phyloP scores from a whole-genome alignment of 495 filamentous ascomycete species.

The Staphylotrichum tortipilum region DNA sequence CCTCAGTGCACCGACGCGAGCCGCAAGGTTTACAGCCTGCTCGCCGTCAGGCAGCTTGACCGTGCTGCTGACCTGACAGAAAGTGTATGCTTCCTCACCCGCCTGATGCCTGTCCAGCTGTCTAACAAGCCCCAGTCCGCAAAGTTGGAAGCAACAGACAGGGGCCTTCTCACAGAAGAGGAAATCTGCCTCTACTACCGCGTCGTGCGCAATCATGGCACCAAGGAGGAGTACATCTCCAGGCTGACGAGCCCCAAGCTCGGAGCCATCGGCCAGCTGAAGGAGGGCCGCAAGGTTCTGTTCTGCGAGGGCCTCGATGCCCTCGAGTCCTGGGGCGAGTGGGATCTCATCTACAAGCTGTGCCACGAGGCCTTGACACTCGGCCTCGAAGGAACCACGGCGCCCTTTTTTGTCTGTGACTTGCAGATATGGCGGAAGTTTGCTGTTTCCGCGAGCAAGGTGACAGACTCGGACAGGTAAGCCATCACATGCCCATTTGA shows the following conservation, averaged over 20 bases:
- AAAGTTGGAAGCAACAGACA: slow-evolving; percentile 18
- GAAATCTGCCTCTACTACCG: slow-evolving; percentile 29
- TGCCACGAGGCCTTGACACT: slow-evolving; percentile 22
- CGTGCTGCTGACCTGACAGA: slow-evolving; percentile 35
- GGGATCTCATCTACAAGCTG: slow-evolving; percentile 27
- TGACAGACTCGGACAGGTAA: slow-evolving; percentile 24
- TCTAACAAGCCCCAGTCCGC: slow-evolving; percentile 15
- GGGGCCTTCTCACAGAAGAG: slow-evolving; percentile 27
- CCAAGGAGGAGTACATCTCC: slow-evolving; percentile 22
- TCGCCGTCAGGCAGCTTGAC: slow-evolving; percentile 35
- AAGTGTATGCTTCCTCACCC: slow-evolving; percentile 17
- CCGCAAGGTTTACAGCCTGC: slow-evolving; percentile 32
- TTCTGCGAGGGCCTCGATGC: slow-evolving; percentile 22
- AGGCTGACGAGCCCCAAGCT: slow-evolving; percentile 22
- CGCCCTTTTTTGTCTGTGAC: slow-evolving; percentile 28
- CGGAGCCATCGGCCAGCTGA: slow-evolving; percentile 23
- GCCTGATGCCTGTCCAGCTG: too few relatives aligned
- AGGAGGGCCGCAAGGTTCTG: slow-evolving; percentile 25
- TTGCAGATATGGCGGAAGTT: slow-evolving; percentile 25
- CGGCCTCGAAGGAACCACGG: slow-evolving; percentile 16
- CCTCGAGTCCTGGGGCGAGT: slow-evolving; percentile 24
- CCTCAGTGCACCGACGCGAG: slow-evolving; percentile 28
- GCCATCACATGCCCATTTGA: background rate
- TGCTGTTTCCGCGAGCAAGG: slow-evolving; percentile 23
- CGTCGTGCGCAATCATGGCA: slow-evolving; percentile 21